Base-by-base conservation (phyloP, 2,329 filamentous ascomycete species). In the Cytospora piceae region DNA sequence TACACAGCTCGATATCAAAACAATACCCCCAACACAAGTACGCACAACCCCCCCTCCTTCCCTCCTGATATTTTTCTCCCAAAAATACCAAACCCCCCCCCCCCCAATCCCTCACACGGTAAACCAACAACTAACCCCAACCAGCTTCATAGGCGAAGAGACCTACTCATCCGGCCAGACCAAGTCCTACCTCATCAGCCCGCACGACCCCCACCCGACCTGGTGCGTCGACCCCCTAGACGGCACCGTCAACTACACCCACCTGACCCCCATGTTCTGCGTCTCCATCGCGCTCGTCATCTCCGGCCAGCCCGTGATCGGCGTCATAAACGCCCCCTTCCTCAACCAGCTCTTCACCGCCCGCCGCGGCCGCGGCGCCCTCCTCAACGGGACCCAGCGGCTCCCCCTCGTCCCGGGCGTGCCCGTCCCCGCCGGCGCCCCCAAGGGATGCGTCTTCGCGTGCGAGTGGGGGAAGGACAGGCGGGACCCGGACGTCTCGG, bases 401-500 rank as follows among this genome's bases (percentile, higher is more conserved):
- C 79, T 93, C 14, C 91, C 90, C 0, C 79, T 93, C 4, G 77
- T 91, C 20, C 88, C 88, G 0, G 80, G 87, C 31, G 85, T 88
- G 2, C 84, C 89, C 0, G 78, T 93, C 75, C 89, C 90, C 0
- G 74, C 76, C 20, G 81, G 83, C 29, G 90, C 90, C 0, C 91
- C 90, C 0, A 85, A 83, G 52, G 87, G 86, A 1, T 93, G 91
- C 71, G 82, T 91, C 12, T 90, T 93, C 71, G 85, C 86, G 0
- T 93, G 90, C 71, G 90, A 93, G 73, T 93, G 90, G 90, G 91
- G 91, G 0, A 93, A 93, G 75, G 90, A 93, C 71, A 81, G 91
- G 22, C 81, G 86, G 64, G 90, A 93, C 73, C 66, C 66, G 58
- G 66, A 76, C 73, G 0, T 82, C 83, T 5, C 73, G 0, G 82